phyloP scores from a whole-genome alignment of 495 filamentous ascomycete genomes.

The Neurospora sp. region DNA sequence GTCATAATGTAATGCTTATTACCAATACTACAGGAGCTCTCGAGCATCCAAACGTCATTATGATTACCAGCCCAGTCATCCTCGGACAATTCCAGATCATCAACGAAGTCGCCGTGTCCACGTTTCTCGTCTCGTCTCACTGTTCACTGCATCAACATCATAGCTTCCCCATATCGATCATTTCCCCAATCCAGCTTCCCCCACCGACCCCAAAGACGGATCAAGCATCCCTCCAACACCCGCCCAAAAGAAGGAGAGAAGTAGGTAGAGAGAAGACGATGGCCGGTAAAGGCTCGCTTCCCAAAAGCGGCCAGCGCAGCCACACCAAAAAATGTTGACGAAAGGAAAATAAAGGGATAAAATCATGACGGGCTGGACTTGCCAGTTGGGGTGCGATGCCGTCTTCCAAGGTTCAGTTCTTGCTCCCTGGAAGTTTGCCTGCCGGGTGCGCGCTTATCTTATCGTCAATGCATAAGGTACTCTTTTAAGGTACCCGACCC shows the following conservation, averaged over 20 bases:
- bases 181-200: not conserved
- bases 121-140: not conserved
- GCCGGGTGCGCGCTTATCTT: too few species aligned
- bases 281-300: too few species aligned
- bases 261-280: too few species aligned
- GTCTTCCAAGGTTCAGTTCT: too few species aligned
- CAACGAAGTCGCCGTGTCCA: not conserved
- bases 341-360: too few species aligned
- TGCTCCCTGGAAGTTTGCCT: not conserved
- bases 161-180: not conserved
- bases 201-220: not conserved
- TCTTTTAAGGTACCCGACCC: too few species aligned
- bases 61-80: not conserved
- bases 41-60: not conserved
- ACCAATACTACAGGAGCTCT: not conserved
- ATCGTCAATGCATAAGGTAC: too few species aligned
- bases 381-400: too few species aligned
- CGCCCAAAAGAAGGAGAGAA: too few species aligned
- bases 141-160: not conserved
- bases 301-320: not conserved
- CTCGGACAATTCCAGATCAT: not conserved
- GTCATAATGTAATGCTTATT: not conserved
- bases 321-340: rapidly evolving
- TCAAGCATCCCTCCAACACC: not conserved
- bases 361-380: too few species aligned